phyloP scores from a whole-genome alignment of 495 filamentous ascomycete genomes.

The Neurospora hispaniola region DNA sequence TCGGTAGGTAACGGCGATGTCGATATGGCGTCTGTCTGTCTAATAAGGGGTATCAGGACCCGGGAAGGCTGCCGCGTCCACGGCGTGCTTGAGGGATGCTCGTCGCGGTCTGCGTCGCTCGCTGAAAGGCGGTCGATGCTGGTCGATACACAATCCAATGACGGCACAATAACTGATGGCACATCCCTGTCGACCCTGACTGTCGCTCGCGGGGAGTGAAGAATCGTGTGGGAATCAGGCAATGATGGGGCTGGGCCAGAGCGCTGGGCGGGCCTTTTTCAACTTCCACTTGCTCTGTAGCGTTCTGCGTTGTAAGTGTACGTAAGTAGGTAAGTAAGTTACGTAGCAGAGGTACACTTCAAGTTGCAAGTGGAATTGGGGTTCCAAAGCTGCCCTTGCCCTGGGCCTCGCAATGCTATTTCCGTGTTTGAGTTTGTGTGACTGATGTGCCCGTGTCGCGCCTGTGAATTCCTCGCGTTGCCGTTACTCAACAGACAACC shows the following conservation, averaged over 20 bases:
- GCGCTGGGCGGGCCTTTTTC: neutral
- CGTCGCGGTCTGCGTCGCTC: neutral
- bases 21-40: neutral
- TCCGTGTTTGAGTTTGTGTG: neutral
- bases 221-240: neutral
- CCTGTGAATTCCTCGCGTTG: neutral
- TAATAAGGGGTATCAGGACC: neutral
- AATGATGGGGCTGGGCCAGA: neutral
- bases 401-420: neutral
- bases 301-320: neutral
- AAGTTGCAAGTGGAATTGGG: neutral
- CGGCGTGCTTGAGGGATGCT: neutral
- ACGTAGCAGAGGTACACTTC: too few relatives aligned
- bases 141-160: constrained; percentile 1
- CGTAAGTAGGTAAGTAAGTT: neutral
- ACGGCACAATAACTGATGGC: neutral
- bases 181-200: neutral
- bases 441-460: neutral
- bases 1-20: neutral
- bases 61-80: neutral
- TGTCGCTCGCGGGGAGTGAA: neutral
- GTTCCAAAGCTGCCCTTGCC: neutral
- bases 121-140: neutral
- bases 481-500: neutral
- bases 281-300: neutral